Conservation (phyloP, 2,329 filamentous ascomycete genomes). For the Diaporthe citrichinensis region DNA sequence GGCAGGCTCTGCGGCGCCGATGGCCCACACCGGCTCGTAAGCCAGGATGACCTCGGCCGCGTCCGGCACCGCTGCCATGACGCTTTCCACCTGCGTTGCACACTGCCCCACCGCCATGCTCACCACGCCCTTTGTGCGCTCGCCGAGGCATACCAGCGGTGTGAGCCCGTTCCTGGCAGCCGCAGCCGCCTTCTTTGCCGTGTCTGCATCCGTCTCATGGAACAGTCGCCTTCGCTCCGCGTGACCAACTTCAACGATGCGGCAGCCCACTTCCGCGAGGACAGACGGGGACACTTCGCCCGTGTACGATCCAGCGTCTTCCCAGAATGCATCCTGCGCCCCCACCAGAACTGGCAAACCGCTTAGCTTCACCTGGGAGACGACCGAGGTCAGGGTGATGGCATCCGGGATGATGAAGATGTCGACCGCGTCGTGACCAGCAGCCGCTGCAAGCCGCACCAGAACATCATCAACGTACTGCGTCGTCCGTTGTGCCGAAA, state of each 20-base stretch:
- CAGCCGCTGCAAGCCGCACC: conserved; percentile 57
- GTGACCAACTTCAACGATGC: conserved; percentile 84
- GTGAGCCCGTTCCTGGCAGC: conserved; percentile 78
- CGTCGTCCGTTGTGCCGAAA: conserved; percentile 74
- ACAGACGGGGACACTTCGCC: conserved; percentile 81
- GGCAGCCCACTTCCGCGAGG: conserved; percentile 76
- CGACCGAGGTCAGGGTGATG: conserved; percentile 72
- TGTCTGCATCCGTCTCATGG: conserved; percentile 78
- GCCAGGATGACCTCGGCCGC: conserved; percentile 81
- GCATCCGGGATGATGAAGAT: conserved; percentile 87
- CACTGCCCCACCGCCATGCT: conserved; percentile 76
- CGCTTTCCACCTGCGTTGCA: conserved; percentile 73
- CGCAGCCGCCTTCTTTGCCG: conserved; percentile 78
- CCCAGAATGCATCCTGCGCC: conserved; percentile 82
- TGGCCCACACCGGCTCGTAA: conserved; percentile 93
- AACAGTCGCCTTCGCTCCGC: conserved; percentile 82
- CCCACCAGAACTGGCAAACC: conserved; percentile 72
- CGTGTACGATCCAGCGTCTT: conserved; percentile 80
- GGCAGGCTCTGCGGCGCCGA: conserved; percentile 81
- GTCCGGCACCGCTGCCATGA: conserved; percentile 72
- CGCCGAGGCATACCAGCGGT: conserved; percentile 86
- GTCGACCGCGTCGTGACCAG: conserved; percentile 68
- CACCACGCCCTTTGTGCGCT: conserved; percentile 68
- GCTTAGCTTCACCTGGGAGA: conserved; percentile 61
- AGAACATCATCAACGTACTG: conserved; percentile 67